Conservation (phyloP, 2,329 filamentous ascomycete genomes). For the Colletotrichum gigasporum region DNA sequence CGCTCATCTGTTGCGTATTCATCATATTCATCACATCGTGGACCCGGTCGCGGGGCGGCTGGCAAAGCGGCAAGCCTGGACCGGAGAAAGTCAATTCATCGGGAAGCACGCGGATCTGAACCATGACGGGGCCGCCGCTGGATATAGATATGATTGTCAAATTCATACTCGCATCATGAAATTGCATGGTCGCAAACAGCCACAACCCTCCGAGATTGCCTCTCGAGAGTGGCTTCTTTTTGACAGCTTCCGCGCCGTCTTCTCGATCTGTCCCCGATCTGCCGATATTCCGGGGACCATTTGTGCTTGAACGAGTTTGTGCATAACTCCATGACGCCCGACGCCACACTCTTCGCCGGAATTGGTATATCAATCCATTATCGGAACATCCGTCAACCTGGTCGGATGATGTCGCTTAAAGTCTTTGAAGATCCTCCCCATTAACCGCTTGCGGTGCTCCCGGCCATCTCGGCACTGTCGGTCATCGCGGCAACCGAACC, state of each 20-base stretch:
- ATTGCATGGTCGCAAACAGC: background rate
- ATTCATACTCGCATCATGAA: background rate
- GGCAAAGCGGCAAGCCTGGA: background rate
- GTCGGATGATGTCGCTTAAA: background rate
- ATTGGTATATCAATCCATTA: conserved; percentile 14
- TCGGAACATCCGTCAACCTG: background rate
- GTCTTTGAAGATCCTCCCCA: background rate
- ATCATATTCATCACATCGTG: too few relatives aligned
- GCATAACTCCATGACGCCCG: conserved; percentile 21
- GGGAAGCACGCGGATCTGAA: background rate
- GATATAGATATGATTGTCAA: background rate
- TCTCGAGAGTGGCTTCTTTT: background rate
- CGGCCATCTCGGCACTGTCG: background rate
- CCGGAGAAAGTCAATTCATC: background rate
- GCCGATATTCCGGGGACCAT: background rate
- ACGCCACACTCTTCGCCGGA: conserved; percentile 15
- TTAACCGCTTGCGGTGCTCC: conserved; percentile 5
- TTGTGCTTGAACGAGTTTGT: background rate
- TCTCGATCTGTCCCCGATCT: background rate
- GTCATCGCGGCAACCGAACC: background rate
- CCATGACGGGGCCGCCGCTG: background rate
- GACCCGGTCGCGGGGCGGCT: background rate
- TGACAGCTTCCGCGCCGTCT: background rate
- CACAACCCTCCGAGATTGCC: background rate
- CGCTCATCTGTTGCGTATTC: background rate